Base-by-base conservation (phyloP, 768 basidiomycete species). In the Pisolithus microcarpus region DNA sequence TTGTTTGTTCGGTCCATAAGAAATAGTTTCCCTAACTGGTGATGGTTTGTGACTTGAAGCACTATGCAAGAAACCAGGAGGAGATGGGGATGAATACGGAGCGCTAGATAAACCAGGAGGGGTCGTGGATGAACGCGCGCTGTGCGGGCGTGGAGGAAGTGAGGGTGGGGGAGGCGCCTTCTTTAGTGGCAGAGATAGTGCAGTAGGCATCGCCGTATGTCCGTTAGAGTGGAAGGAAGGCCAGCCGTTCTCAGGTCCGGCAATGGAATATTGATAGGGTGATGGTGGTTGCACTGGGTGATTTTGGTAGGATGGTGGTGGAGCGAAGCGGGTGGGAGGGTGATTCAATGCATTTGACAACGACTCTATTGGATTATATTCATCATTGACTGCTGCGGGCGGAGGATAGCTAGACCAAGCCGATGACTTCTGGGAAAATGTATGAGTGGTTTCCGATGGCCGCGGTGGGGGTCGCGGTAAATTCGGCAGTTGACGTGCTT, bases 171-270 rank as follows among this genome's bases (percentile, higher is more conserved):
- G 58, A 9, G 55, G 13, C 0, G 10, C 16, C 37, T 56, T 69
- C 4, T 48, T 1, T 24, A 30, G 5, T 15, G 57, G 52, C 5
- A 59, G 65, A 10, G 64, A 65, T 9, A 43, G 43, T 9, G 50
- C 53, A 34, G 46, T 48, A 30, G 48, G 38, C 38, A 30, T 31
- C 23, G 55, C 36, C 19, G 44, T 19, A 24, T 62, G 59, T 38
- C 68, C 69, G 13, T 65, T 66, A 16, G 55, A 31, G 26, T 64
- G 61, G 42, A 26, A 57, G 15, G 66, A 63, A n/a, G 75, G 74
- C 76, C 79, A 79, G 9, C 75, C 73, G 40, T 66, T 68, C 10
- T 78, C 78, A 9, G 67, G 71, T 53, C 71, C 73, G 62, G 69
- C 73, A 0, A 63, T 47, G 23, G 54, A 42, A n/a, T 24, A 39